These are phyloP conservation scores for Paraglomus brasilianum DNA, from an alignment of 192 early-diverging fungal genomes.

Conservation along the genomic window DNA sequence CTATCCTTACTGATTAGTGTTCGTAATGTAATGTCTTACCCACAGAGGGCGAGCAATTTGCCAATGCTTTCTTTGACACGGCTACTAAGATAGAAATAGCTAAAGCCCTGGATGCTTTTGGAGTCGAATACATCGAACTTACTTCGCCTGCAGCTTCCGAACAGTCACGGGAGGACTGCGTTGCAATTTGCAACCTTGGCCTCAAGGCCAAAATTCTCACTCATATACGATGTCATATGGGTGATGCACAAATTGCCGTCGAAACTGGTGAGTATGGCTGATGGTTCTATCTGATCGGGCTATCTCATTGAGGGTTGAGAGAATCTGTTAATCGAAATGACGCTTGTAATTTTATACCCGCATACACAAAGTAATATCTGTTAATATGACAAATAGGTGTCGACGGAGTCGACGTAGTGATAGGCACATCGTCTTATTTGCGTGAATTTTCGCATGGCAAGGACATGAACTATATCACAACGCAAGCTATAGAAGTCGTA, in stretches of 20 bases:
- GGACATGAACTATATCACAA: constrained; percentile 97
- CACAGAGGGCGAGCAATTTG: constrained; percentile 98
- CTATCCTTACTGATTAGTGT: no score
- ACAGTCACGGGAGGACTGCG: constrained; percentile 92
- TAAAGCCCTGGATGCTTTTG: constrained; percentile 96
- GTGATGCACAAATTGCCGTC: constrained; percentile 94
- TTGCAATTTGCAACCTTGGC: constrained; percentile 86
- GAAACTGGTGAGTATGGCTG: constrained; percentile 66
- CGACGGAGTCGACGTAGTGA: constrained; percentile 96
- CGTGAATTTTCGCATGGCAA: constrained; percentile 99
- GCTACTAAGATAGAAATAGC: constrained; percentile 98
- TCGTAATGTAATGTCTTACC: no score
- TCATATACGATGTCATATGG: constrained; percentile 97
- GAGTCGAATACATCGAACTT: constrained; percentile 98
- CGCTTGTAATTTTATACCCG: no score
- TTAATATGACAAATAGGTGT: constrained; percentile 64
- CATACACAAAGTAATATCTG: no score
- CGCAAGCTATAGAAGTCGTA: constrained; percentile 95
- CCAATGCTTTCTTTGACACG: constrained; percentile 97
- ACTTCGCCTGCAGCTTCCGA: constrained; percentile 96
- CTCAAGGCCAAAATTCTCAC: constrained; percentile 98
- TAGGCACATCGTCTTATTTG: constrained; percentile 94
- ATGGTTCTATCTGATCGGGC: no score
- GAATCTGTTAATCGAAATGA: no score
- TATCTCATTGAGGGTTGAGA: no score